Percentiles rank a stretch among this genome's conserved stretches.
Conservation (phyloP, 495 filamentous ascomycete species). For the Penicillium ochrochloron region DNA sequence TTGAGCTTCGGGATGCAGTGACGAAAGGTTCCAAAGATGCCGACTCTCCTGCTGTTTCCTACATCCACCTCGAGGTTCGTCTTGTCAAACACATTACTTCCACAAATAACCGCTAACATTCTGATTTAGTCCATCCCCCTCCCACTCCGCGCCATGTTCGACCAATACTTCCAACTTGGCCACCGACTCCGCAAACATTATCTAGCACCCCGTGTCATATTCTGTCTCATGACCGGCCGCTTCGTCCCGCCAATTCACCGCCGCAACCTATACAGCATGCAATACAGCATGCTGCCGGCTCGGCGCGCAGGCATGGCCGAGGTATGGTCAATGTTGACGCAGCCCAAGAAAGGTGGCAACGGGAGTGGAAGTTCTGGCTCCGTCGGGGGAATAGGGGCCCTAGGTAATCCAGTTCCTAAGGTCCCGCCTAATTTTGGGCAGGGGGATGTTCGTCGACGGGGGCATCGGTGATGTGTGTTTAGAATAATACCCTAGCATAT, state of each 20-base stretch:
- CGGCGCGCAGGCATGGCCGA: constrained; percentile 77
- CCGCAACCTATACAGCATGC: constrained; percentile 92
- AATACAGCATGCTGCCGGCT: constrained; percentile 97
- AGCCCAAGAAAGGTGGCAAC: constrained; percentile 45
- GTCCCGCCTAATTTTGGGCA: constrained; percentile 44
- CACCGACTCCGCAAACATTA: constrained; percentile 94
- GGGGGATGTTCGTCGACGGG: constrained; percentile 42
- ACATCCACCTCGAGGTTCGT: constrained; percentile 78
- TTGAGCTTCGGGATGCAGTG: constrained; percentile 74
- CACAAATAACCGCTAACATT: constrained; percentile 12
- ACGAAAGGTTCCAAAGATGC: constrained; percentile 29
- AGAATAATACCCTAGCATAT: constrained; percentile 22
- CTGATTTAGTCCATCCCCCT: constrained; percentile 77
- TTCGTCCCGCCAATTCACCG: constrained; percentile 92
- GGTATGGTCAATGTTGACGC: constrained; percentile 80
- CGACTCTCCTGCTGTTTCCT: constrained; percentile 58
- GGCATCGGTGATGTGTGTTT: constrained; percentile 38
- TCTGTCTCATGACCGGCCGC: constrained; percentile 84
- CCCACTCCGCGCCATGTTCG: constrained; percentile 88
- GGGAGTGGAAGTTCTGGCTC: constrained; percentile 35
- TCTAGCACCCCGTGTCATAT: constrained; percentile 81
- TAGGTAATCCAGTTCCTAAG: constrained; percentile 38
- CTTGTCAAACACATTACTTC: neutral
- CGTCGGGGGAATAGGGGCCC: constrained; percentile 36
- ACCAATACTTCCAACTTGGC: constrained; percentile 95